These are phyloP conservation scores for Nakaseomyces sp. DNA, from an alignment of 1,139 yeast genomes.

Conservation along the genomic window DNA sequence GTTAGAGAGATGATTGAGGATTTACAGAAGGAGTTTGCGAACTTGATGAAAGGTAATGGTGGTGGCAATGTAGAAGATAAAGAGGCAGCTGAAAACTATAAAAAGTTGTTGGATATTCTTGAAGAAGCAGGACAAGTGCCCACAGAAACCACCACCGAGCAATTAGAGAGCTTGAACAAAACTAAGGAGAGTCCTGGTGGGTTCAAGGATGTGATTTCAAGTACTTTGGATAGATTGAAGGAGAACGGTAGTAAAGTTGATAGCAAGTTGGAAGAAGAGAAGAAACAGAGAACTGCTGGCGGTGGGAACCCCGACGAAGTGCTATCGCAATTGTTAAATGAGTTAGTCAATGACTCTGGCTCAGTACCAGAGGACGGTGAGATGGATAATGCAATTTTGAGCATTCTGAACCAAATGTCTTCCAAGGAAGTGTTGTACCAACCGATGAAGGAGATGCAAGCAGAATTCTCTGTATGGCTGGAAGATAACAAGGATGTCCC, in stretches of 20 bases:
- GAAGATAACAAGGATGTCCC: slow-evolving; percentile 36
- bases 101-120: slow-evolving; percentile 46
- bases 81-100: slow-evolving; percentile 42
- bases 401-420: slow-evolving; percentile 75
- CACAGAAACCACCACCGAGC: slow-evolving; percentile 40
- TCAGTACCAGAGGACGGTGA: slow-evolving; percentile 48
- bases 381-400: slow-evolving; percentile 52
- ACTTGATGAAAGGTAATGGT: slow-evolving; percentile 20
- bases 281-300: slow-evolving; percentile 18
- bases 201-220: slow-evolving; percentile 71
- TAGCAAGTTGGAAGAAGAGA: slow-evolving; percentile 44
- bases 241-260: slow-evolving; percentile 62
- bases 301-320: slow-evolving; percentile 43
- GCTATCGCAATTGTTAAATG: slow-evolving; percentile 44
- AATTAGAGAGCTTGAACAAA: slow-evolving; percentile 40
- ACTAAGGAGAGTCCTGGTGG: slow-evolving; percentile 23
- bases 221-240: slow-evolving; percentile 70
- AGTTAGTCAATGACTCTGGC: slow-evolving; percentile 35
- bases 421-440: slow-evolving; percentile 82
- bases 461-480: slow-evolving; percentile 43
- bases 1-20: slow-evolving; percentile 23
- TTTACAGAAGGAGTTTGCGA: slow-evolving; percentile 22
- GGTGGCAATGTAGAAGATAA: slow-evolving; percentile 21
- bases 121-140: slow-evolving; percentile 49
- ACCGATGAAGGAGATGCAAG: slow-evolving; percentile 74